These are phyloP conservation scores for Aspergillus ibericus DNA, from an alignment of 2,329 filamentous ascomycete genomes.

Conservation along the genomic window DNA sequence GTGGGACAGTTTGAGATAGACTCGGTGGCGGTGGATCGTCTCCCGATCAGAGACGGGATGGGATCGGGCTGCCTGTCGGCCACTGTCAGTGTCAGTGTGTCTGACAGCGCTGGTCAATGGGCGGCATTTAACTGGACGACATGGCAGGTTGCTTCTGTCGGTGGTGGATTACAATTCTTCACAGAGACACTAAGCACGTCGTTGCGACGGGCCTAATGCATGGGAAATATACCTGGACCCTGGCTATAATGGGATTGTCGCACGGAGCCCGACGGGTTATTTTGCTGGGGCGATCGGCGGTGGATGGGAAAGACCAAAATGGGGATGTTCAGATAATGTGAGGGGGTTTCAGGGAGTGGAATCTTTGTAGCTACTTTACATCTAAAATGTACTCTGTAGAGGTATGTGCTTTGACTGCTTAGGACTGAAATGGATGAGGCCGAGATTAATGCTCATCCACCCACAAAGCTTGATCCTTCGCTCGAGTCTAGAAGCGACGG, in stretches of 20 bases:
- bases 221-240: not conserved
- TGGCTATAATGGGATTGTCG: not conserved
- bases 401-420: not conserved
- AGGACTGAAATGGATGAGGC: not conserved
- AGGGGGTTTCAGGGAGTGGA: not conserved
- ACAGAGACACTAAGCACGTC: not conserved
- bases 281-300: not conserved
- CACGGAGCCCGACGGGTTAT: not conserved
- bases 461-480: not conserved
- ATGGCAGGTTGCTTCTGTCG: not conserved
- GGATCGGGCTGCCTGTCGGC: not conserved
- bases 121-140: not conserved
- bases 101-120: not conserved
- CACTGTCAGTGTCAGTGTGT: not conserved
- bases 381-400: not conserved
- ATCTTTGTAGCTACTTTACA: not conserved
- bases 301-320: not conserved
- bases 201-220: not conserved
- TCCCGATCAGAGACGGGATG: constrained; percentile 9
- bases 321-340: not conserved
- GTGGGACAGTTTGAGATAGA: constrained; percentile 18
- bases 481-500: not conserved
- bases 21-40: constrained; percentile 15
- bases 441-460: not conserved
- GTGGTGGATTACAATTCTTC: not conserved